Conservation (phyloP, 1,284 basidiomycete species). For the Golubevia sp. region DNA sequence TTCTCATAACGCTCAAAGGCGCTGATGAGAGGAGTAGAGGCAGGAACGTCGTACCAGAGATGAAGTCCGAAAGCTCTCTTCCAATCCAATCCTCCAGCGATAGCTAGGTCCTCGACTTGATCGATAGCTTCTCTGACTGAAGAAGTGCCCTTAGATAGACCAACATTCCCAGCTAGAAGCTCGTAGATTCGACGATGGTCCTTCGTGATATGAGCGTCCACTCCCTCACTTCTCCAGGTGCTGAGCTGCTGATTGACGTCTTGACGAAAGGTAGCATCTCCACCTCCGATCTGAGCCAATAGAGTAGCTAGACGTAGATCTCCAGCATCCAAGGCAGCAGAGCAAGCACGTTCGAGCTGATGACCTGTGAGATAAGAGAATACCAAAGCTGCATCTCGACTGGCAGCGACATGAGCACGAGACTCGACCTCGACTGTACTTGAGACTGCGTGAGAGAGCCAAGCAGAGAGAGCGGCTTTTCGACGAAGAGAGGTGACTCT, state of each 20-base stretch:
- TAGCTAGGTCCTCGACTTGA: constrained; percentile 70
- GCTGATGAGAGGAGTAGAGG: constrained; percentile 74
- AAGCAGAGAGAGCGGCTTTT: constrained; percentile 79
- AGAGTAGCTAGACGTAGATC: constrained; percentile 87
- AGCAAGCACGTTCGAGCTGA: constrained; percentile 81
- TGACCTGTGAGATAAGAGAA: constrained; percentile 85
- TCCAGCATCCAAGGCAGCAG: constrained; percentile 75
- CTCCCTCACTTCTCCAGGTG: constrained; percentile 80
- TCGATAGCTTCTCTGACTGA: constrained; percentile 67
- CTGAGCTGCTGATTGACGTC: constrained; percentile 79
- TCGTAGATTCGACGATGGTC: constrained; percentile 82
- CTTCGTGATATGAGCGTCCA: constrained; percentile 74
- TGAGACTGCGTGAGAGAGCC: constrained; percentile 80
- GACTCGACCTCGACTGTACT: constrained; percentile 71
- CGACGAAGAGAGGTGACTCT: constrained; percentile 73
- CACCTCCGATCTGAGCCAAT: constrained; percentile 79
- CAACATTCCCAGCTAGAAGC: constrained; percentile 79
- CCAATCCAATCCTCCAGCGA: constrained; percentile 90
- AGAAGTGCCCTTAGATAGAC: constrained; percentile 67
- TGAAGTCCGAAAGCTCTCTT: constrained; percentile 88
- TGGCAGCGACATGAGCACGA: constrained; percentile 50
- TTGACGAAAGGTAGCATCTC: constrained; percentile 75
- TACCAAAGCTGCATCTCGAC: constrained; percentile 56
- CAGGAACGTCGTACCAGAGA: constrained; percentile 82
- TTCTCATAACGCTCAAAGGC: constrained; percentile 73